These are phyloP conservation scores for Hibiscus tridactylites DNA, from an alignment of 345 rosid species.

Conservation along the genomic window DNA sequence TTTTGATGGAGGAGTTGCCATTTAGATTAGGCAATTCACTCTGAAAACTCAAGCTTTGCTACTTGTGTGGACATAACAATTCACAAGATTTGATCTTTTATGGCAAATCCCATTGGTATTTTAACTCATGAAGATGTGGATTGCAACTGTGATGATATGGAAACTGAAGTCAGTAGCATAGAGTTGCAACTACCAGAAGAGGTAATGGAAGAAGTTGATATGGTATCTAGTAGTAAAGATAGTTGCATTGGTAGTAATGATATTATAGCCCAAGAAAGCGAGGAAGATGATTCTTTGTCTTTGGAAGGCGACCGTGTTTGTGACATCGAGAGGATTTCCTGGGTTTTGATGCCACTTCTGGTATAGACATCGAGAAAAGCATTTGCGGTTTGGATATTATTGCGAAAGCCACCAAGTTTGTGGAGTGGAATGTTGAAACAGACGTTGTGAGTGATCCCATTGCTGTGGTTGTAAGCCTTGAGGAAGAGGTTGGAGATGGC, in stretches of 20 bases:
- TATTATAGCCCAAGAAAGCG: slow-evolving; percentile 28
- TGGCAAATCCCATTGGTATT: not conserved
- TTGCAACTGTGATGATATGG: too few relatives aligned
- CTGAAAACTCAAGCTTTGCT: not conserved
- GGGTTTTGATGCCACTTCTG: slow-evolving; percentile 33
- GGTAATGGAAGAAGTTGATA: slow-evolving; percentile 22
- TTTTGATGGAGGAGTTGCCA: slow-evolving; percentile 42
- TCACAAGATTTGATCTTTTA: too few relatives aligned
- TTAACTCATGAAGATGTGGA: slow-evolving; percentile 13
- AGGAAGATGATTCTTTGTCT: slow-evolving; percentile 54
- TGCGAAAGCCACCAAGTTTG: slow-evolving; percentile 26
- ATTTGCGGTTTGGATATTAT: slow-evolving; percentile 30
- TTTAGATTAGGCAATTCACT: not conserved
- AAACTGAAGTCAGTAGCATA: too few relatives aligned
- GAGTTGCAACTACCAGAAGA: slow-evolving; percentile 24
- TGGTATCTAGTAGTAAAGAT: slow-evolving; percentile 30
- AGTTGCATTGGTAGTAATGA: slow-evolving; percentile 31
- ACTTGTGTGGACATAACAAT: not conserved
- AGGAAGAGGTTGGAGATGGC: slow-evolving; percentile 31
- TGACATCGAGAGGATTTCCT: slow-evolving; percentile 49
- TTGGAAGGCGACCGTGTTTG: slow-evolving; percentile 51
- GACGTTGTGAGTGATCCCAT: slow-evolving; percentile 28
- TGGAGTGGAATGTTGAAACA: slow-evolving; percentile 26
- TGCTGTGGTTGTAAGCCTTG: slow-evolving; percentile 27
- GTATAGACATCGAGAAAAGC: slow-evolving; percentile 32